A percentile compares a stretch with the other conserved stretches of the same genome.
phyloP scores from a whole-genome alignment of 2,329 filamentous ascomycete species.

The Botrytis aclada region DNA sequence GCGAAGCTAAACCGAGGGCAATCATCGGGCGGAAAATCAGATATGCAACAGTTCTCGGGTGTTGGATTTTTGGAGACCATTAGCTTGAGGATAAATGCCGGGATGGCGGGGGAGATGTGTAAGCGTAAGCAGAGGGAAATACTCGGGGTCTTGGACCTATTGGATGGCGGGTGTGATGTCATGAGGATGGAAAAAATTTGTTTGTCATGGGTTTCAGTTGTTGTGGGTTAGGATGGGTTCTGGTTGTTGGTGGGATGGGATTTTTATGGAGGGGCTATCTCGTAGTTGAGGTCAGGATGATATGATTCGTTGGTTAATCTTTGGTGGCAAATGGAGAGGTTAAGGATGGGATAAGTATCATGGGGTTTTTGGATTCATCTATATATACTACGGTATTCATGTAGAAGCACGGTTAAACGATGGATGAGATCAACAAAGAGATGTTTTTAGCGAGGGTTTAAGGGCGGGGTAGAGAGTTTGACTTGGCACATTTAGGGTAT shows the following conservation, averaged over 20 bases:
- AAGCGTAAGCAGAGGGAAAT: not conserved
- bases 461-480: not conserved
- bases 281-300: not conserved
- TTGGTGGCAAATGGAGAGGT: not conserved
- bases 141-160: not conserved
- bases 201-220: not conserved
- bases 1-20: not conserved
- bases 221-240: not conserved
- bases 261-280: not conserved
- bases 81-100: not conserved
- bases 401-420: not conserved
- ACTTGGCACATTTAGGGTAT: not conserved
- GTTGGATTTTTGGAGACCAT: not conserved
- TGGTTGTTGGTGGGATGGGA: not conserved
- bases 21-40: not conserved
- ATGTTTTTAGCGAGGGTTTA: not conserved
- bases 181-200: not conserved
- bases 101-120: not conserved
- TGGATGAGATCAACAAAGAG: not conserved
- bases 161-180: not conserved
- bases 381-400: not conserved
- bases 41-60: not conserved
- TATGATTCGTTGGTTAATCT: not conserved
- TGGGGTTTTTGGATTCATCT: not conserved
- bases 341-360: not conserved